These are phyloP conservation scores for Orychophragmus violaceus DNA, from an alignment of 345 rosid genomes.

Conservation along the genomic window DNA sequence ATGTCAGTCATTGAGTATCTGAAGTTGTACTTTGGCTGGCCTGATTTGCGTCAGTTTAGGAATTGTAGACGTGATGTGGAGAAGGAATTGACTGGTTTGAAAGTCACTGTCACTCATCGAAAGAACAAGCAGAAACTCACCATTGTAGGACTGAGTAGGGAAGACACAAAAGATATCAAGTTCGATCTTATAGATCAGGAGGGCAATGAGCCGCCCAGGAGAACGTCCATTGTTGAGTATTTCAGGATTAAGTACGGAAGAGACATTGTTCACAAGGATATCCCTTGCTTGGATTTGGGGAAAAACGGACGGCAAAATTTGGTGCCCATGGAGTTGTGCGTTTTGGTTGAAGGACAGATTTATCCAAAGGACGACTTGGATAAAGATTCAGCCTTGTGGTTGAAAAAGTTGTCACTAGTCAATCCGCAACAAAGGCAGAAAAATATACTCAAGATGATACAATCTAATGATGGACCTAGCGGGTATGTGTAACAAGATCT, in stretches of 20 bases:
- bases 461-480: conserved; percentile 50
- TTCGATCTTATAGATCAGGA: conserved; percentile 47
- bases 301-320: conserved; percentile 40
- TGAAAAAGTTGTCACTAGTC: conserved; percentile 52
- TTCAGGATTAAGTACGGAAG: conserved; percentile 47
- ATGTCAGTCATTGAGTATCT: conserved; percentile 59
- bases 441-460: conserved; percentile 46
- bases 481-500: conserved; percentile 42
- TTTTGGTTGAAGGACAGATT: conserved; percentile 68
- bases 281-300: conserved; percentile 74
- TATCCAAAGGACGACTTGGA: conserved; percentile 63
- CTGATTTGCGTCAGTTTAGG: conserved; percentile 27
- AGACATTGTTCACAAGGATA: conserved; percentile 40
- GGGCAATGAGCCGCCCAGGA: conserved; percentile 22
- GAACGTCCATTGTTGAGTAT: conserved; percentile 44
- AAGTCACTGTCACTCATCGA: conserved; percentile 64
- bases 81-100: conserved; percentile 39
- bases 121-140: conserved; percentile 53
- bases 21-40: conserved; percentile 32
- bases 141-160: conserved; percentile 44
- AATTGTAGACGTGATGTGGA: conserved; percentile 34
- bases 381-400: conserved; percentile 7
- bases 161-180: conserved; percentile 29
- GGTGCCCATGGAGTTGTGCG: conserved; percentile 83
- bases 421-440: conserved; percentile 36